phyloP scores from a whole-genome alignment of 208 protist genomes.

The Baffinella frigidus region DNA sequence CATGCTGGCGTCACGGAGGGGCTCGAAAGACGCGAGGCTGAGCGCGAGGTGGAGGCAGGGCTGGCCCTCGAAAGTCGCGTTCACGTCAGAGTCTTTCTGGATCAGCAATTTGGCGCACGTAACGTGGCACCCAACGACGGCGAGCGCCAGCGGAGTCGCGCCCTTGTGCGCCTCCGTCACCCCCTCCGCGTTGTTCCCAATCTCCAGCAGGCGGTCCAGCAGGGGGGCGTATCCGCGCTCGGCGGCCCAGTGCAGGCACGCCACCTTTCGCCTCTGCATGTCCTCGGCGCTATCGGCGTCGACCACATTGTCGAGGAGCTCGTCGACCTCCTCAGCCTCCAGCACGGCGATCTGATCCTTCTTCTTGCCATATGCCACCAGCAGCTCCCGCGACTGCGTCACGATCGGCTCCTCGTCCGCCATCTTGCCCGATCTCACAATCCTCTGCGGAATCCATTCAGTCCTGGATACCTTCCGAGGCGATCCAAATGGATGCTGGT shows the following conservation, averaged over 20 bases:
- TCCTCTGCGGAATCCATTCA: no score
- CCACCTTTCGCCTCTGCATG: slow-evolving; percentile 19
- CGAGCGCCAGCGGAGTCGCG: neutral
- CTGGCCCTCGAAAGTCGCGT: neutral
- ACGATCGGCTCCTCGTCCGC: no score
- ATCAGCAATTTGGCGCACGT: slow-evolving; percentile 16
- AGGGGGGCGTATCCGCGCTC: neutral
- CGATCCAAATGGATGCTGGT: no score
- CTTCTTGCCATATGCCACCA: no score
- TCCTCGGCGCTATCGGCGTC: slow-evolving; percentile 21
- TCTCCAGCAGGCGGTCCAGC: neutral
- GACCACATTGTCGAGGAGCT: neutral
- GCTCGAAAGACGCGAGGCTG: neutral
- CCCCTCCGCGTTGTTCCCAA: slow-evolving; percentile 42
- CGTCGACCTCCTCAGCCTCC: neutral
- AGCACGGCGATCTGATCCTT: no score
- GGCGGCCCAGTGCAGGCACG: slow-evolving; percentile 36
- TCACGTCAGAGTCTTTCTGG: neutral
- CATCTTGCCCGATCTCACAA: no score
- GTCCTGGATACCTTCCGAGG: no score
- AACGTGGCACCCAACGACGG: neutral
- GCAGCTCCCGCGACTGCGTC: no score
- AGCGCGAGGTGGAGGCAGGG: slow-evolving; percentile 2
- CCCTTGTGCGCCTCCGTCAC: neutral
- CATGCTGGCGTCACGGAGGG: neutral